A percentile compares a stretch with the other conserved stretches of the same genome.
These are phyloP conservation scores for Biscogniauxia mediterranea DNA, from an alignment of 2,329 filamentous ascomycete genomes.

Conservation along the genomic window DNA sequence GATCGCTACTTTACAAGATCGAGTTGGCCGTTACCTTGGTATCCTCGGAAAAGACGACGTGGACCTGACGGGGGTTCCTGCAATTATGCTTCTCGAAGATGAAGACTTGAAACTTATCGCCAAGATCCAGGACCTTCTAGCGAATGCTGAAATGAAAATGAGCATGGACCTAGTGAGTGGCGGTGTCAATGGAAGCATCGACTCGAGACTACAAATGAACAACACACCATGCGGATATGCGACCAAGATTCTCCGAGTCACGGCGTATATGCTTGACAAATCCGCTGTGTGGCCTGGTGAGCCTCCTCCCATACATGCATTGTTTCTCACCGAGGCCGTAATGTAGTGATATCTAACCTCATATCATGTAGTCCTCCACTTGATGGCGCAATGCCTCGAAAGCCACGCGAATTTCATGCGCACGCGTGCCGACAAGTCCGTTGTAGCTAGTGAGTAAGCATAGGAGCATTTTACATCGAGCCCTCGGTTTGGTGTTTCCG, in stretches of 20 bases:
- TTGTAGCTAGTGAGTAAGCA: constrained; percentile 39
- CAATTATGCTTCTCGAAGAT: constrained; percentile 85
- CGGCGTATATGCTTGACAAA: constrained; percentile 83
- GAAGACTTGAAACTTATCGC: constrained; percentile 83
- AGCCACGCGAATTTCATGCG: constrained; percentile 53
- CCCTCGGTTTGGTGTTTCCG: background rate
- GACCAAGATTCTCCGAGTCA: constrained; percentile 78
- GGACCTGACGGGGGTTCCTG: constrained; percentile 76
- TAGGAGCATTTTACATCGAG: background rate
- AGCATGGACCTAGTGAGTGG: constrained; percentile 50
- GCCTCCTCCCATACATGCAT: constrained; percentile 29
- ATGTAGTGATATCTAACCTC: constrained; percentile 11
- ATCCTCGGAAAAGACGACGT: constrained; percentile 81
- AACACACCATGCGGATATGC: constrained; percentile 72
- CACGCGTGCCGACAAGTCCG: constrained; percentile 51
- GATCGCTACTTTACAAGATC: constrained; percentile 89
- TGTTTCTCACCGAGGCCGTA: background rate
- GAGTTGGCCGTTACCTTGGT: constrained; percentile 85
- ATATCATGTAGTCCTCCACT: constrained; percentile 42
- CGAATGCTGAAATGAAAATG: constrained; percentile 77
- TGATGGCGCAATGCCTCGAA: constrained; percentile 56
- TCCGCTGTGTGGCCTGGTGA: constrained; percentile 90
- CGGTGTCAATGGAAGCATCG: constrained; percentile 48
- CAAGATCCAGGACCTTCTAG: constrained; percentile 78
- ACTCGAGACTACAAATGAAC: constrained; percentile 55